Evolutionary conservation across 176 grass and related monocot genomes (phyloP).

Genomic region (Ensete glaucum): DNA sequence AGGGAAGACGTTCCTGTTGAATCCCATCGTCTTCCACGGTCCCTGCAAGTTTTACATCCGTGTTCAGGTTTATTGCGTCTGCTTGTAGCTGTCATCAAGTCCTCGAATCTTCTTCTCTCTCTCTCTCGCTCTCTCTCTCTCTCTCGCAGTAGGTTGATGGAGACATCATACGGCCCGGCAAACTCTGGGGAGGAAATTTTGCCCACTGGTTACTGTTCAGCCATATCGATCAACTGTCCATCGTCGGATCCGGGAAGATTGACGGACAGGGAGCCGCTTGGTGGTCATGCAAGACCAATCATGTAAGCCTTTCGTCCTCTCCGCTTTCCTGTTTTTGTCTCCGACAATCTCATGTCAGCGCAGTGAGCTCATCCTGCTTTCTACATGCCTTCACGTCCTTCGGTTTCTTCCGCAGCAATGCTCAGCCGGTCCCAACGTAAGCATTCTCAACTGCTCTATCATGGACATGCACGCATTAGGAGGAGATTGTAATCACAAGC

Average conservation of each 20-base stretch:
- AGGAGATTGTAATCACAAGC: no score
- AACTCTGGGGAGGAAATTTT: background rate
- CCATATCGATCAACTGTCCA: background rate
- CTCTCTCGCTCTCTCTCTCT: no score
- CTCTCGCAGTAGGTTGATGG: background rate
- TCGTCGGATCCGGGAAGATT: conserved; percentile 2
- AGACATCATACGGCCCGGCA: background rate
- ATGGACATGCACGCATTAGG: no score
- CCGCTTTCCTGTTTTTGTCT: no score
- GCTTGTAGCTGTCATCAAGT: no score
- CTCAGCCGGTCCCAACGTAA: background rate
- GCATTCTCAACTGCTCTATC: background rate
- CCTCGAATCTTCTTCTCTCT: no score
- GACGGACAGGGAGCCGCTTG: conserved; percentile 3
- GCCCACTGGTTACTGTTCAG: background rate
- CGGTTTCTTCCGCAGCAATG: conserved; percentile 1
- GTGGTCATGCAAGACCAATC: conserved; percentile 2
- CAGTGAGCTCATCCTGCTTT: no score
- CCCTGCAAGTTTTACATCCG: conserved; percentile 1
- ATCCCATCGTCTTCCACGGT: background rate
- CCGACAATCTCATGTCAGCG: no score
- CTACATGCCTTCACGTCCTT: no score
- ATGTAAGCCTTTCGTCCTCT: background rate
- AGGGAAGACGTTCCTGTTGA: background rate
- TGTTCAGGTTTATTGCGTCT: background rate